phyloP scores from a whole-genome alignment of 2,329 filamentous ascomycete species.

The Whalleya microplaca region DNA sequence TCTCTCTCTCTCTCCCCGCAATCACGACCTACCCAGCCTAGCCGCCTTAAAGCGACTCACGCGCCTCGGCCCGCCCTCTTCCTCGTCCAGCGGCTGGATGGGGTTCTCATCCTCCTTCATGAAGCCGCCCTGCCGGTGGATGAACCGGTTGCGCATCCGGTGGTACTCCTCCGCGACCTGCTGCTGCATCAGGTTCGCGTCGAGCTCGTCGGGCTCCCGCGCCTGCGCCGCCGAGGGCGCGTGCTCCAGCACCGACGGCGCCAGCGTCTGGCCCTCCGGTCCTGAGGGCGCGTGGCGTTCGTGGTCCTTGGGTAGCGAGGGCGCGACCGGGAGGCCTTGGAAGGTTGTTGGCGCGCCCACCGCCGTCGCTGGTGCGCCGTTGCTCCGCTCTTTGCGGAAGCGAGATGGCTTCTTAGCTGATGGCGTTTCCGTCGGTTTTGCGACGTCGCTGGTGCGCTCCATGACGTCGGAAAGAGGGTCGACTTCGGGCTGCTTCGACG shows the following conservation, averaged over 20 bases:
- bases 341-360: slow-evolving; percentile 7
- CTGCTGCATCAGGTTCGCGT: slow-evolving; percentile 72
- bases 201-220: slow-evolving; percentile 65
- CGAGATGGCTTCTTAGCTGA: slow-evolving; percentile 48
- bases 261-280: slow-evolving; percentile 59
- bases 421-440: slow-evolving; percentile 9
- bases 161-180: slow-evolving; percentile 86
- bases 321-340: slow-evolving; percentile 30
- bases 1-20: no score
- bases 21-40: slow-evolving; percentile 57
- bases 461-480: slow-evolving; percentile 58
- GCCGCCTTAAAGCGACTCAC: slow-evolving; percentile 77
- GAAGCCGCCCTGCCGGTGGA: slow-evolving; percentile 83
- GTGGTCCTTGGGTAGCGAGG: slow-evolving; percentile 49
- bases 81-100: slow-evolving; percentile 69
- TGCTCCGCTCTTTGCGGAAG: slow-evolving; percentile 53
- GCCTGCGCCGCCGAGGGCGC: slow-evolving; percentile 41
- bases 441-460: slow-evolving; percentile 43
- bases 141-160: slow-evolving; percentile 78
- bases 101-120: slow-evolving; percentile 70
- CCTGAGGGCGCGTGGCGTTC: slow-evolving; percentile 49
- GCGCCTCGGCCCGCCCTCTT: slow-evolving; percentile 63
- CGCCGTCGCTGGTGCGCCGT: slow-evolving; percentile 21
- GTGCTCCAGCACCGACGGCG: slow-evolving; percentile 62
- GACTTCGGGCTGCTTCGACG: slow-evolving; percentile 39